These are phyloP conservation scores for Cronartium ribicola DNA, from an alignment of 1,284 basidiomycete genomes.

Conservation along the genomic window DNA sequence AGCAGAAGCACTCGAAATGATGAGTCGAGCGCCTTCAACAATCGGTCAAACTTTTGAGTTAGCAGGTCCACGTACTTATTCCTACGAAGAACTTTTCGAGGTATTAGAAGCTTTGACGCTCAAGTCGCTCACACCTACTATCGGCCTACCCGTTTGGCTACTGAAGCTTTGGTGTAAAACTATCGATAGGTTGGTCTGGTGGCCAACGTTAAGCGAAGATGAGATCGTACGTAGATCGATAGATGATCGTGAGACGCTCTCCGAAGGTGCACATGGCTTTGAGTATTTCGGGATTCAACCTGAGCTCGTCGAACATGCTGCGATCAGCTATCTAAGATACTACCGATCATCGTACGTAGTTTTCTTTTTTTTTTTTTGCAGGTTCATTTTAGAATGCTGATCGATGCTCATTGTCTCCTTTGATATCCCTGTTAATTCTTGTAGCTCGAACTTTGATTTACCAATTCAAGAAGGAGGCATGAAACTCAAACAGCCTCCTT, in stretches of 20 bases:
- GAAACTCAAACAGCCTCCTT: conserved; percentile 24
- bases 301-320: conserved; percentile 79
- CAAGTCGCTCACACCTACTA: conserved; percentile 59
- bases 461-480: conserved; percentile 37
- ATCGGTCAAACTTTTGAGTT: conserved; percentile 71
- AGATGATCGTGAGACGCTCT: conserved; percentile 59
- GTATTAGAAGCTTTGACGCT: conserved; percentile 77
- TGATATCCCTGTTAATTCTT: neutral
- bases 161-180: conserved; percentile 65
- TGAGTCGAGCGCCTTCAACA: conserved; percentile 61
- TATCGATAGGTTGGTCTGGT: conserved; percentile 72
- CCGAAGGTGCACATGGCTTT: conserved; percentile 55
- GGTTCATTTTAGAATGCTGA: neutral
- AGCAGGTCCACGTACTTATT: conserved; percentile 82
- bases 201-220: conserved; percentile 84
- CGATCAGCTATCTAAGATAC: conserved; percentile 81
- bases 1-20: conserved; percentile 79
- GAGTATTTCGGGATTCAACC: conserved; percentile 62
- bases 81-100: conserved; percentile 75
- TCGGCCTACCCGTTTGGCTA: conserved; percentile 71
- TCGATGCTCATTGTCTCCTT: neutral
- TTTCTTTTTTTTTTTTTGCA: neutral
- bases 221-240: conserved; percentile 84
- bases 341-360: conserved; percentile 61
- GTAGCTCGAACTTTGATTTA: conserved; percentile 34